These are phyloP conservation scores for Mucor ambiguus DNA, from an alignment of 371 early-diverging fungal species.

Conservation along the genomic window DNA sequence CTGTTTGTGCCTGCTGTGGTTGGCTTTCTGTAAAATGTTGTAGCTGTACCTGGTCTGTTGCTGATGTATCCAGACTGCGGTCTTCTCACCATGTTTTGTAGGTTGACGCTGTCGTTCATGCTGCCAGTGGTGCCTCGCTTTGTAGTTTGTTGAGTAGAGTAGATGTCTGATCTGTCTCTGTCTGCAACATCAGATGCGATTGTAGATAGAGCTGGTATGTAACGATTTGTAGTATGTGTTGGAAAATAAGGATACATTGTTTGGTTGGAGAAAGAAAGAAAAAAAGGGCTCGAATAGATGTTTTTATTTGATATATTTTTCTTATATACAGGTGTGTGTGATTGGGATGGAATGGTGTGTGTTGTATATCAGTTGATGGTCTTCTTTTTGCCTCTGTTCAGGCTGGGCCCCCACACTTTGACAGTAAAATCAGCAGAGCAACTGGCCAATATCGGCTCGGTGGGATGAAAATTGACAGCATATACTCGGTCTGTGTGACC, in stretches of 20 bases:
- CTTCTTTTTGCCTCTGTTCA: conserved; percentile 51
- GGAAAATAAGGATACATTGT: background rate
- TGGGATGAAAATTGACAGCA: conserved; percentile 82
- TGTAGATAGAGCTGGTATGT: background rate
- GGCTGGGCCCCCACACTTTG: conserved; percentile 75
- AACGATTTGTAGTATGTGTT: background rate
- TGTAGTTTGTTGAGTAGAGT: background rate
- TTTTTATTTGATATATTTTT: background rate
- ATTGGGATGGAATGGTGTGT: background rate
- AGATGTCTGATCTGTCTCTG: background rate
- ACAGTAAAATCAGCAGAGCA: conserved; percentile 86
- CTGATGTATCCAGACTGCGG: background rate
- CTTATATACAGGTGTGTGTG: conserved; percentile 1
- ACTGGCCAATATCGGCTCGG: conserved; percentile 77
- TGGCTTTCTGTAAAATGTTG: conserved; percentile 1
- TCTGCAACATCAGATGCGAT: background rate
- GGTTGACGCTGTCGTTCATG: background rate
- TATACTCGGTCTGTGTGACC: conserved; percentile 90
- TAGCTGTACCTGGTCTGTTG: background rate
- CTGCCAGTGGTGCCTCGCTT: background rate
- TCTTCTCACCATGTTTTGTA: background rate
- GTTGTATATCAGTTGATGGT: conserved; percentile 28
- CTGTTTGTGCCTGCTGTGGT: background rate
- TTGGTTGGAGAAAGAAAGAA: background rate
- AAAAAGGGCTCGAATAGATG: background rate